Conservation (phyloP, 495 filamentous ascomycete genomes). For the Sporormia fimetaria region DNA sequence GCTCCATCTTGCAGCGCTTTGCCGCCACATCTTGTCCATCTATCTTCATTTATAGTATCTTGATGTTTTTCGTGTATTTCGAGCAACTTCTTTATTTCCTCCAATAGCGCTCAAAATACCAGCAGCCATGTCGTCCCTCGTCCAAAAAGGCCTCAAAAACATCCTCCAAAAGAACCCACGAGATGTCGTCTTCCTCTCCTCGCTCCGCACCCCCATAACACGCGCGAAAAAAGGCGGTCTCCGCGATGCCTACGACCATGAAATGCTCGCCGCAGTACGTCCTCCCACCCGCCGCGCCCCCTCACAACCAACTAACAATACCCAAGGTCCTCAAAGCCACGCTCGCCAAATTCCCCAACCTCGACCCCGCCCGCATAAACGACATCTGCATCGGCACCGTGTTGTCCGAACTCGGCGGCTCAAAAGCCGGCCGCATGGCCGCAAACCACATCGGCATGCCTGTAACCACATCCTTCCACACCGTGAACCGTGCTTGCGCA, state of each 20-base stretch:
- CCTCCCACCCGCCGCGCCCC: neutral
- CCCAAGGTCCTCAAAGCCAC: slow-evolving; percentile 60
- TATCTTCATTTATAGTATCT: no score
- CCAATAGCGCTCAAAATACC: no score
- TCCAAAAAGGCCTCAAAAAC: slow-evolving; percentile 56
- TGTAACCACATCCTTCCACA: slow-evolving; percentile 62
- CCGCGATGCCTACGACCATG: slow-evolving; percentile 81
- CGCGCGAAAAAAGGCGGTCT: slow-evolving; percentile 51
- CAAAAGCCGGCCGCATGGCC: slow-evolving; percentile 86
- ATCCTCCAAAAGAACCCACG: slow-evolving; percentile 69
- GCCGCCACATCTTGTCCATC: no score
- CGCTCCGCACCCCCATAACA: slow-evolving; percentile 35
- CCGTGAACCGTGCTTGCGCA: slow-evolving; percentile 77
- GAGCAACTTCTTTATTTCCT: no score
- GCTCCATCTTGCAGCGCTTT: no score
- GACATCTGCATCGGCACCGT: slow-evolving; percentile 82
- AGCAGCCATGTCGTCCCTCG: slow-evolving; percentile 42
- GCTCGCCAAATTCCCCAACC: slow-evolving; percentile 59
- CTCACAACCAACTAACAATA: neutral
- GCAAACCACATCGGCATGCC: slow-evolving; percentile 71
- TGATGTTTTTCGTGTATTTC: neutral
- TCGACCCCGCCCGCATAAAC: slow-evolving; percentile 59
- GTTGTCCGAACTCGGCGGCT: slow-evolving; percentile 78
- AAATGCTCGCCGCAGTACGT: slow-evolving; percentile 58
- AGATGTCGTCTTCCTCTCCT: slow-evolving; percentile 63